Base-by-base conservation (phyloP, 495 filamentous ascomycete genomes). In the Tuber calosporum region DNA sequence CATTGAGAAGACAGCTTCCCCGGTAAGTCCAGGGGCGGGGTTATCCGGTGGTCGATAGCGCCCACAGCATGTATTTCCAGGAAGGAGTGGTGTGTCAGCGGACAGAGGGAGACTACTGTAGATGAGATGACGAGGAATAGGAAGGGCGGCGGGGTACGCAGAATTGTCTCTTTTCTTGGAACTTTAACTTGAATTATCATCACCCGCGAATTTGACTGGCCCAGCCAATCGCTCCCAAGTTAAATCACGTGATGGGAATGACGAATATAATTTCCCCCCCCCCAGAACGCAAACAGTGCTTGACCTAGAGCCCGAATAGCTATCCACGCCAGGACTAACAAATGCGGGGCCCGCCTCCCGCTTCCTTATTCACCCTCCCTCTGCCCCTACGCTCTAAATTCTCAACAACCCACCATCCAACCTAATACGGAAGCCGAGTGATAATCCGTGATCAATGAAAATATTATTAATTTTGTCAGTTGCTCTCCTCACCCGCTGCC, bases 1-100 rank as follows among this genome's bases (percentile, higher is more conserved):
- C 15, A 30, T 58, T 42, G 68, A 70, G 68, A 39, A 71, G 58
- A 43, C 62, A 43, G n/a, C 37, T 78, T 39, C 76, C 75, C 42
- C 48, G 76, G 75, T 78, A 74, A 40, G n/a, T 38, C 17, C 22
- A 26, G 22, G 41, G 40, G 26, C 36, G 41, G 40, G 26, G 36
- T 45, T 40, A 7, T 15, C 40, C 37, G 45, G 22, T 9, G 36
- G 40, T 7, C 15, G 20, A 8, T 39, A 26, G 26, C 1, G 2
- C 22, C 2, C 1, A 58, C 30, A n/a, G n/a, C 48, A 62, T 17
- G 11, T 62, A 15, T 62, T 62, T 30, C 3, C 53, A 30, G 7
- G n/a, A 53, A 2, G 48, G 48, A 11, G 26, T 9, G 48, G 20
- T 53, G 48, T 26, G 8, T 26, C n/a, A 2, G 9, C 22, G 9